Evolutionary conservation across 1,284 basidiomycete species (phyloP).

Genomic region (Melanopsichium pennsylvanicum): DNA sequence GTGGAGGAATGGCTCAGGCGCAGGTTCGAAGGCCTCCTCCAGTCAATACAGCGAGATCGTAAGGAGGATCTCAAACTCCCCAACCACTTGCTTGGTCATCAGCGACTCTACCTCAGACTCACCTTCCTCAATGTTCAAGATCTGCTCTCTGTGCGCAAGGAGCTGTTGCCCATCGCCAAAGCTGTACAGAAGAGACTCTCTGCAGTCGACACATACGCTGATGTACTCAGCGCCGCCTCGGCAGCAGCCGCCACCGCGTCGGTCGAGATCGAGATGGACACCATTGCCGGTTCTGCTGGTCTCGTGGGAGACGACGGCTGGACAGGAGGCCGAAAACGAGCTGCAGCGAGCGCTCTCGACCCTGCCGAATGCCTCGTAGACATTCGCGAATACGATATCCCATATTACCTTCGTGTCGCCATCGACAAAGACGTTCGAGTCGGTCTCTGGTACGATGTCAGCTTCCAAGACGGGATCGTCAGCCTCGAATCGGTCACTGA

Average conservation of each 20-base stretch:
- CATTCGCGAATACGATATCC: slow-evolving; percentile 94
- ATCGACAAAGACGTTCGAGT: slow-evolving; percentile 98
- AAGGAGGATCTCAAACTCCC: slow-evolving; percentile 96
- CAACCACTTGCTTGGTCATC: slow-evolving; percentile 93
- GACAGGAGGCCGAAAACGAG: slow-evolving; percentile 30
- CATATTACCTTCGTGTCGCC: slow-evolving; percentile 95
- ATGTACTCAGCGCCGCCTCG: slow-evolving; percentile 76
- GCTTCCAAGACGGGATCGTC: slow-evolving; percentile 81
- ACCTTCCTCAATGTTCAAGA: slow-evolving; percentile 93
- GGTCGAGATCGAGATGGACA: slow-evolving; percentile 52
- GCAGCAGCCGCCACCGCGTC: slow-evolving; percentile 35
- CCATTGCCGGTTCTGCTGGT: slow-evolving; percentile 9
- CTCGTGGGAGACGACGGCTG: slow-evolving; percentile 65
- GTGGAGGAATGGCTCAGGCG: slow-evolving; percentile 97
- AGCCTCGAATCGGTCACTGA: slow-evolving; percentile 78
- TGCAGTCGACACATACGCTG: slow-evolving; percentile 96
- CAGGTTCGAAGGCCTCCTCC: slow-evolving; percentile 86
- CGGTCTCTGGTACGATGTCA: slow-evolving; percentile 92
- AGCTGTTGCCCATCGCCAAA: slow-evolving; percentile 86
- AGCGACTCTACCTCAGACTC: slow-evolving; percentile 85
- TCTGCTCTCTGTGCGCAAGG: slow-evolving; percentile 83
- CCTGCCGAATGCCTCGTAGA: slow-evolving; percentile 91
- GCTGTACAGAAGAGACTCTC: slow-evolving; percentile 91
- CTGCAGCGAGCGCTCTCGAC: slow-evolving; percentile 69
- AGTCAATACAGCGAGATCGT: slow-evolving; percentile 75